Evolutionary conservation across 495 filamentous ascomycete species (phyloP), one percentile per base, ranked within the genome.

Genomic region (Xylaria bambusicola): DNA sequence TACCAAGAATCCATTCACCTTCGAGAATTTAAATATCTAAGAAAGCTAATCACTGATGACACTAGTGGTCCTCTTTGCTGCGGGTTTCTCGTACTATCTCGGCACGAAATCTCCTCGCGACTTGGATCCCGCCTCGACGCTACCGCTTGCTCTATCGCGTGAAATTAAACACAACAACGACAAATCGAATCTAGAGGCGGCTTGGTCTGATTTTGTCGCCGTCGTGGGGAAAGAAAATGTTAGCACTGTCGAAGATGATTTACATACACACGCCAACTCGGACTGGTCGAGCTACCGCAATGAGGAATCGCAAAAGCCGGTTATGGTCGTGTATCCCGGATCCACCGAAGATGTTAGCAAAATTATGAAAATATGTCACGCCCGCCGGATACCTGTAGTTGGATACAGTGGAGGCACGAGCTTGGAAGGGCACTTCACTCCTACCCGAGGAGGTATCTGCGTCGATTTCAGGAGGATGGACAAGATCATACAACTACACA

Each of bases 211-310:
- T 71, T 93, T 98, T 67, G 85, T 87, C 40, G 81, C 83, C 26
- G 88, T 98, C 18, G 82, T 98, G 8, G 94, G 95, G 50, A 77
- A 83, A 57, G 89, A 92, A 27, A 86, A 97, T 71, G 89, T 98
- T 35, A 92, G 88, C 44, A 96, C 93, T 0, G 61, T 82, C 40
- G 77, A 79, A 7, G 77, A 74, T 10, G 89, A 96, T 58, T 72
- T 93, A 38, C 73, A 81, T 9, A 75, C 79, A 10, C 94, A 97
- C 71, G 80, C 93, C 1, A 89, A 87, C 8, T 93, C 89, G 9
- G 90, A 93, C 31, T 98, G 92, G 92, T 93, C 89, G 44, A 90
- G 91, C 0, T 91, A 98, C 68, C 81, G 78, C 12, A 72, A 67
- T 27, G 81, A 82, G 62, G 64, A 73, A 9, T 50, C 60, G 2